Conservation (phyloP, 768 basidiomycete species). For the Rhodotorula paludigena region DNA sequence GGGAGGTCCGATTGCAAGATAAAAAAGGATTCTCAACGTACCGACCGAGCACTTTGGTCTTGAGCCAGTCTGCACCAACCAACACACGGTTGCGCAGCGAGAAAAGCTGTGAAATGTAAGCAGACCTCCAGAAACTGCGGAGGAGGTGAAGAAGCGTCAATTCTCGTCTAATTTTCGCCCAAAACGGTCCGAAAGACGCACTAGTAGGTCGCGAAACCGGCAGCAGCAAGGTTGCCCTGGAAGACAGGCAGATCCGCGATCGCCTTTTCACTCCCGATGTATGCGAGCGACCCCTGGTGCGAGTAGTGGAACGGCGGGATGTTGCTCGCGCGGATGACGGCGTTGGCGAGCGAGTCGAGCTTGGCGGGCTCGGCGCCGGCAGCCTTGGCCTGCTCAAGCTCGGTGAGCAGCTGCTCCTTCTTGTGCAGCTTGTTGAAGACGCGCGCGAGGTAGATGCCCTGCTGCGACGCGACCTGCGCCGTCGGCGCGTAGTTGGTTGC, state of each 20-base stretch:
- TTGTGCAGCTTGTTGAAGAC: constrained; percentile 71
- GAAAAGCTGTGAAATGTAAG: constrained; percentile 91
- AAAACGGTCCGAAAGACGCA: too few relatives aligned
- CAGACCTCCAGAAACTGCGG: constrained; percentile 58
- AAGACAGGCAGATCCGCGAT: constrained; percentile 95
- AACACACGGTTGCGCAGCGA: constrained; percentile 87
- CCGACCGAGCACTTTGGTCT: constrained; percentile 42
- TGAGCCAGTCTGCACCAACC: constrained; percentile 55
- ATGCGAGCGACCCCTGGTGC: constrained; percentile 67
- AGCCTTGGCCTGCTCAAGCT: constrained; percentile 46
- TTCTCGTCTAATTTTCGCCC: too few relatives aligned
- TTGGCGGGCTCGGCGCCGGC: constrained; percentile 48
- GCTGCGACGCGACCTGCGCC: constrained; percentile 91
- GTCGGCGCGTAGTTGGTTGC: constrained; percentile 73
- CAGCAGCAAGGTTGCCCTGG: constrained; percentile 66
- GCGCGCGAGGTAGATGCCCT: constrained; percentile 86
- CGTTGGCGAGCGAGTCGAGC: constrained; percentile 59
- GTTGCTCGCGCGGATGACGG: constrained; percentile 64
- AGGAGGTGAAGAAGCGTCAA: constrained; percentile 32
- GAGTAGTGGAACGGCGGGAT: constrained; percentile 89
- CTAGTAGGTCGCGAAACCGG: constrained; percentile 79
- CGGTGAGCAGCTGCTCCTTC: constrained; percentile 59
- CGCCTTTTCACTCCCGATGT: constrained; percentile 75
- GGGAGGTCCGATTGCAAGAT: not conserved
- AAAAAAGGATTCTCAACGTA: not conserved